Evolutionary conservation across 2,329 filamentous ascomycete genomes (phyloP), one percentile per base, ranked within the genome.

Genomic region (Coniochaeta ligniaria): DNA sequence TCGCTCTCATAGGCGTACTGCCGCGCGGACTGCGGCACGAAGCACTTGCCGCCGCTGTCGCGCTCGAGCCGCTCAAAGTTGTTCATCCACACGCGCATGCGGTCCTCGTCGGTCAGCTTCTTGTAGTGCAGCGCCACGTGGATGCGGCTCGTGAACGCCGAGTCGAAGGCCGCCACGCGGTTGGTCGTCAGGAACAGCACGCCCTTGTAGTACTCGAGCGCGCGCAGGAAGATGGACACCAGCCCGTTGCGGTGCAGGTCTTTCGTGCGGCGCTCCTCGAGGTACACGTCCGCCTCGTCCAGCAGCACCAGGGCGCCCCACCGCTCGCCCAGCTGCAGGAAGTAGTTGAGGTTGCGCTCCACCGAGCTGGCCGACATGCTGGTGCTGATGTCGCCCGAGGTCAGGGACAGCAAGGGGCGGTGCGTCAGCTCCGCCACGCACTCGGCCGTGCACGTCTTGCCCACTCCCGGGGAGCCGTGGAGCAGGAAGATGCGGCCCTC

Each of bases 231-330:
- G 60, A 80, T 66, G 17, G 76, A 78, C 28, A 81, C 79, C 12
- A 82, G 71, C 0, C 75, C 76, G 67, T 82, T 81, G 61, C 78
- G 76, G 24, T 68, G 70, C 56, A 80, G 74, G 65, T 81, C 77
- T 31, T 66, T 70, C 24, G 73, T 66, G 2, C 71, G 71, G 2
- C 83, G 80, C 59, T 77, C 70, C 69, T 85, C 81, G 9, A 87
- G 78, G 69, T 83, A 86, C 20, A 85, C 81, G 60, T 86, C 84
- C 2, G 82, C 82, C 69, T 87, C 83, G 66, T 86, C 83, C 5
- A 86, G 74, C 2, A 86, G 75, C 7, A 84, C 75, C 6, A 85
- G 75, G 41, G 77, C 81, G 20, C 75, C 76, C 70, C 78, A 83
- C 8, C 76, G 77, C 68, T 78, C 77, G 45, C 73, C 81, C 4